These are phyloP conservation scores for Mycena chlorophos DNA, from an alignment of 768 basidiomycete genomes.

Conservation along the genomic window DNA sequence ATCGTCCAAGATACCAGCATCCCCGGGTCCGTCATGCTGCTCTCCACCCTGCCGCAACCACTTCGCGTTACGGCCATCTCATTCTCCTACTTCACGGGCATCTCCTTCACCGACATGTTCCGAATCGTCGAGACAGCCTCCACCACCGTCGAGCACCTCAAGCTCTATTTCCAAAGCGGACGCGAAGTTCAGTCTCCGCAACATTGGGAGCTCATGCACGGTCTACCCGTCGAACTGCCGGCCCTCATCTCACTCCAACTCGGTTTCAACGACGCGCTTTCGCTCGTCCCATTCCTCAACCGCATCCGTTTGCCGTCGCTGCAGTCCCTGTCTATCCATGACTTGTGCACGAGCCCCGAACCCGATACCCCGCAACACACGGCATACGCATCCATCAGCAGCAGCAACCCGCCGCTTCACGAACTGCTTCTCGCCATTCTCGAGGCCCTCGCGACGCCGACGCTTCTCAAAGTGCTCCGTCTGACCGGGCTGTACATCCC, in stretches of 20 bases:
- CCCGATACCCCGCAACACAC: constrained; percentile 1
- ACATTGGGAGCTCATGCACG: constrained; percentile 11
- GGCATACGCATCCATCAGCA: background rate
- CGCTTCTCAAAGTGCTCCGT: background rate
- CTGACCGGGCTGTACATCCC: constrained; percentile 5
- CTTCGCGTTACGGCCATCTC: constrained; percentile 9
- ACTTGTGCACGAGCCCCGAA: constrained; percentile 3
- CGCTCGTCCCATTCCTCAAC: constrained; percentile 12
- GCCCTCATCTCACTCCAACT: constrained; percentile 2
- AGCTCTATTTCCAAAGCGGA: constrained; percentile 13
- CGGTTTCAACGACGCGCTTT: constrained; percentile 13
- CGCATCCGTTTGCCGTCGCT: constrained; percentile 7
- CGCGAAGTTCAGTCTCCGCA: background rate
- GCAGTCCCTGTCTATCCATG: constrained; percentile 10
- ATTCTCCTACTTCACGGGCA: constrained; percentile 3
- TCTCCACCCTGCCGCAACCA: background rate
- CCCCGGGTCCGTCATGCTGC: background rate
- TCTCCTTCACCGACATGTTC: constrained; percentile 8
- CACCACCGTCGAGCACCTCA: constrained; percentile 10
- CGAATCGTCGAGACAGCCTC: background rate
- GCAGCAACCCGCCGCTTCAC: background rate
- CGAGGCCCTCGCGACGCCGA: background rate
- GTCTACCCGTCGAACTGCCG: background rate
- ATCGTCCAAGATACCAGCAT: background rate
- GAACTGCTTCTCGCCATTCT: constrained; percentile 1